Evolutionary conservation across 1,139 yeast species (phyloP).

Genomic region (Candida glucosophila): DNA sequence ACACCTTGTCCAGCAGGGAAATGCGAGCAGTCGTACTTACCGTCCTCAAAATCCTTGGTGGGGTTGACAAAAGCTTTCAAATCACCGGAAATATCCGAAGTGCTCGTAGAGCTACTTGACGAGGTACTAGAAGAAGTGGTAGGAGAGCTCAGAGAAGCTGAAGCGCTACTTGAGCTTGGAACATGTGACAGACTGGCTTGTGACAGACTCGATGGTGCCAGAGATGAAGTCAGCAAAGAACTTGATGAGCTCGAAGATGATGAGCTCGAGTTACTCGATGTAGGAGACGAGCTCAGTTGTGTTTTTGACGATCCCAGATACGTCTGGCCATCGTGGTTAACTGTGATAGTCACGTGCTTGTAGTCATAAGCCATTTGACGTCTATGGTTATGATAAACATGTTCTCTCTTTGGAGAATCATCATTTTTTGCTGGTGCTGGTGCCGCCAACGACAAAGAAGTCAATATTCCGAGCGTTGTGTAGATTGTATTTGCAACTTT

Average conservation of each 20-base stretch:
- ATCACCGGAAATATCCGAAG: slow-evolving; percentile 45
- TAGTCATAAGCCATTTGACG: slow-evolving; percentile 31
- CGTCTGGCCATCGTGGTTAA: slow-evolving; percentile 24
- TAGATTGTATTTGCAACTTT: too few species aligned
- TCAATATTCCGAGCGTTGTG: slow-evolving; percentile 34
- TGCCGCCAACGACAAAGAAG: slow-evolving; percentile 34
- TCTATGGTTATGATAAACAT: slow-evolving; percentile 38
- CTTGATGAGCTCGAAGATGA: slow-evolving; percentile 7
- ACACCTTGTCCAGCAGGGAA: slow-evolving; percentile 74
- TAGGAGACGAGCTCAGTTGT: slow-evolving; percentile 4
- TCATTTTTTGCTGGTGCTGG: slow-evolving; percentile 31
- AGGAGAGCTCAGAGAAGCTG: slow-evolving; percentile 7
- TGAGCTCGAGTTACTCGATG: slow-evolving; percentile 7
- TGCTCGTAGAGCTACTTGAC: slow-evolving; percentile 9
- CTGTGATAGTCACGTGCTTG: slow-evolving; percentile 37
- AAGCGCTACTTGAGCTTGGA: slow-evolving; percentile 6
- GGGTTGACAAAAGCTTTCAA: slow-evolving; percentile 46
- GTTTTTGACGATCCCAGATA: slow-evolving; percentile 7
- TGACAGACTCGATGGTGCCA: slow-evolving; percentile 12
- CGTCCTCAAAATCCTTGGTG: slow-evolving; percentile 49
- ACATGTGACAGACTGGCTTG: too few species aligned
- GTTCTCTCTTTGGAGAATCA: slow-evolving; percentile 33
- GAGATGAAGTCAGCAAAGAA: too few species aligned
- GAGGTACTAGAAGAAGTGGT: slow-evolving; percentile 9
- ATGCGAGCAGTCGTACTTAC: slow-evolving; percentile 49